phyloP scores from a whole-genome alignment of 352 stramenopile genomes.

The Globisporangium alternatum region DNA sequence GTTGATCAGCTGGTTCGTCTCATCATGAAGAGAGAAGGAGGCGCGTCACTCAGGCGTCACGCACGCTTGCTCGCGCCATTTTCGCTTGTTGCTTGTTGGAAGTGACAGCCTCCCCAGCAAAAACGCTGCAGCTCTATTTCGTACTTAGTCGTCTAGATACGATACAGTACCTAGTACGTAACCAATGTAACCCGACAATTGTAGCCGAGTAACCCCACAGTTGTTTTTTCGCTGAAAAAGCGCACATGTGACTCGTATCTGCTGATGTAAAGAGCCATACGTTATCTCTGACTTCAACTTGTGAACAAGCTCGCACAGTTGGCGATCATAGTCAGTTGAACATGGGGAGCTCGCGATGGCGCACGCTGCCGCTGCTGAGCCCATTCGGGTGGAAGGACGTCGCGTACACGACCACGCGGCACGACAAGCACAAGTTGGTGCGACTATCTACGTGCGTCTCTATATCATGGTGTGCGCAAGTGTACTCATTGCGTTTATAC shows the following conservation, averaged over 20 bases:
- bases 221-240: neutral
- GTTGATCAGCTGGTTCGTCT: neutral
- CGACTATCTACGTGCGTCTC: neutral
- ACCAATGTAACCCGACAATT: neutral
- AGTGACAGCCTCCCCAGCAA: conserved; percentile 4
- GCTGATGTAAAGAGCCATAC: conserved; percentile 2
- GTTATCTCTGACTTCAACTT: neutral
- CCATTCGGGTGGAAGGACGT: conserved; percentile 71
- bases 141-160: neutral
- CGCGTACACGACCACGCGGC: conserved; percentile 38
- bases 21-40: neutral
- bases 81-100: conserved; percentile 1
- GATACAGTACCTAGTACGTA: neutral
- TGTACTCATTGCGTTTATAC: neutral
- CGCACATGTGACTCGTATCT: neutral
- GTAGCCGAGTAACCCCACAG: neutral
- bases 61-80: conserved; percentile 30
- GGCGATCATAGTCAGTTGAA: conserved; percentile 5
- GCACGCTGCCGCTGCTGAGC: conserved; percentile 28
- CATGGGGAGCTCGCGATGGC: conserved; percentile 12
- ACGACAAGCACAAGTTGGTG: conserved; percentile 53
- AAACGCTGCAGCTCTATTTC: neutral
- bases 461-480: neutral
- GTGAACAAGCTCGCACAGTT: neutral
- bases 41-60: neutral